Evolutionary conservation across 768 basidiomycete genomes (phyloP).

Genomic region (Collybia sordida): DNA sequence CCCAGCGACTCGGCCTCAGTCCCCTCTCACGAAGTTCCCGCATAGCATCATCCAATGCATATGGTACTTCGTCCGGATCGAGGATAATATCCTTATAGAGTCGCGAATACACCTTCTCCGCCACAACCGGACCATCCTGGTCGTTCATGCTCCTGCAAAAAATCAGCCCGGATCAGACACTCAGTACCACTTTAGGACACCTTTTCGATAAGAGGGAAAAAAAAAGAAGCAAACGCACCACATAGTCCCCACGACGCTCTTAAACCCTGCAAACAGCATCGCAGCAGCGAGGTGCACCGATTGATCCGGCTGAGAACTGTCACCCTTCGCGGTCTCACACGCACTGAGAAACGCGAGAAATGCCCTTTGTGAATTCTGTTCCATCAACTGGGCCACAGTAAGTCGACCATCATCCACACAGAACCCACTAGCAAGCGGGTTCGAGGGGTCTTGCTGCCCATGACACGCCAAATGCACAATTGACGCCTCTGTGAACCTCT

Average conservation of each 20-base stretch:
- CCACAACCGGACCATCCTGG: no score
- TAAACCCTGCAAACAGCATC: constrained; percentile 30
- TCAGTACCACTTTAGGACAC: no score
- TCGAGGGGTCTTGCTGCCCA: constrained; percentile 22
- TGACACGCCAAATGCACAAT: constrained; percentile 37
- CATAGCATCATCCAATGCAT: no score
- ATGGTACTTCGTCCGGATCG: no score
- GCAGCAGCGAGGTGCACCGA: constrained; percentile 36
- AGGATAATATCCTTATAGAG: no score
- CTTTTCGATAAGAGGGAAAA: no score
- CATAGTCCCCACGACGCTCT: constrained; percentile 40
- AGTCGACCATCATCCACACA: constrained; percentile 19
- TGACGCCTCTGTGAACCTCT: constrained; percentile 3
- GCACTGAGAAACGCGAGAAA: constrained; percentile 43
- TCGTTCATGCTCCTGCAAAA: no score
- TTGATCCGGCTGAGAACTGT: constrained; percentile 19
- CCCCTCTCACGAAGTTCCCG: no score
- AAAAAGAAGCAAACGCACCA: constrained; percentile 22
- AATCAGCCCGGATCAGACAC: no score
- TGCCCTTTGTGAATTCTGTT: constrained; percentile 14
- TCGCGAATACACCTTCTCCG: no score
- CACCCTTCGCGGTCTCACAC: constrained; percentile 38
- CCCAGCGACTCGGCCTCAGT: no score
- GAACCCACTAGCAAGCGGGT: constrained; percentile 24
- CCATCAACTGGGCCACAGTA: constrained; percentile 18